These are phyloP conservation scores for Begonia masoniana DNA, from an alignment of 306 rosid genomes.

Conservation along the genomic window DNA sequence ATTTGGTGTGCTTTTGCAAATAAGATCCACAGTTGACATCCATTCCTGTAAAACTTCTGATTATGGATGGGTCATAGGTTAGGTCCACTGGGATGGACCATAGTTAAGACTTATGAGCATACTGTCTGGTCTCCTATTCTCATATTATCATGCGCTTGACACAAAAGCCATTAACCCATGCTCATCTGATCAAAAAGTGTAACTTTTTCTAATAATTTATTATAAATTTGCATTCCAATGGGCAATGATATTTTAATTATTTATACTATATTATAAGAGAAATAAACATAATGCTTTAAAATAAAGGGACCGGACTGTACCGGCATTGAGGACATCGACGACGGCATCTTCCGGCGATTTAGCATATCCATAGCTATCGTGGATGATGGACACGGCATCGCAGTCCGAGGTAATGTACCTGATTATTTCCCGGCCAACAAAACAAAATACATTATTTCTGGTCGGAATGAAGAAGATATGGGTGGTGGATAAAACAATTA, in stretches of 20 bases:
- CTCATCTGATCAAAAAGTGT: no score
- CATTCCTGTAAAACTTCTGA: slow-evolving; percentile 52
- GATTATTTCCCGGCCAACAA: not conserved
- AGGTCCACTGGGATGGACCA: no score
- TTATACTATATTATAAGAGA: no score
- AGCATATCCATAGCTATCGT: slow-evolving; percentile 36
- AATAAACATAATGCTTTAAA: no score
- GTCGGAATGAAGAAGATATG: not conserved
- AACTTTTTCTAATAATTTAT: no score
- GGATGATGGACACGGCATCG: slow-evolving; percentile 58
- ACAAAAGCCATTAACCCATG: no score
- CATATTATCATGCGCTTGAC: no score
- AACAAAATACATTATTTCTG: not conserved
- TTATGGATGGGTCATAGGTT: not conserved
- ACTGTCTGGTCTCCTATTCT: no score
- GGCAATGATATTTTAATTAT: no score
- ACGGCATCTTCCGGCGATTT: slow-evolving; percentile 73
- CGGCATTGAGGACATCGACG: slow-evolving; percentile 67
- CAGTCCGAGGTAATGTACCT: slow-evolving; percentile 89
- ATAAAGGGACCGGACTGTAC: slow-evolving; percentile 14
- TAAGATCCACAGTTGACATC: slow-evolving; percentile 71
- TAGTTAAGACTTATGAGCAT: no score
- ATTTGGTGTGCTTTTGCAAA: slow-evolving; percentile 39
- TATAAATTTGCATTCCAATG: no score
- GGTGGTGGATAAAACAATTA: not conserved